Conservation (phyloP, 2,329 filamentous ascomycete species). For the Ophiocordyceps camponoti-leonardi region DNA sequence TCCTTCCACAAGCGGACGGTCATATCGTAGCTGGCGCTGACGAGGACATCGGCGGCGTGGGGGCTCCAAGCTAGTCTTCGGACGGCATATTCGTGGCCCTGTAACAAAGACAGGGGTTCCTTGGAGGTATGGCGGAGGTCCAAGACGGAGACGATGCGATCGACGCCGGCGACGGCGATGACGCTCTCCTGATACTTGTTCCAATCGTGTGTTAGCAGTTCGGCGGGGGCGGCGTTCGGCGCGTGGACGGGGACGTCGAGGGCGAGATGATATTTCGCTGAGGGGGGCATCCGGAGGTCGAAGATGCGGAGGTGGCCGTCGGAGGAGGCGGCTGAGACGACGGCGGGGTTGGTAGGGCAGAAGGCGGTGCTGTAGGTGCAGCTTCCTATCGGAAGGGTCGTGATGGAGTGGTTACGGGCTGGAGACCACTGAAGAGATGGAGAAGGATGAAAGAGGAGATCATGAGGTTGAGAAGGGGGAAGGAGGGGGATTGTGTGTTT, state of each 20-base stretch:
- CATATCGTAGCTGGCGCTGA: constrained; percentile 96
- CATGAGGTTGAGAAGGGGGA: no score
- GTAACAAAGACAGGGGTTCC: constrained; percentile 56
- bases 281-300: constrained; percentile 74
- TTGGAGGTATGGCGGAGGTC: constrained; percentile 63
- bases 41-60: constrained; percentile 72
- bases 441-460: background rate
- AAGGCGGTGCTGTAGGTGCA: constrained; percentile 93
- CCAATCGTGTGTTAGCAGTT: constrained; percentile 93
- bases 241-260: constrained; percentile 71
- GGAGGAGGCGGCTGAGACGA: constrained; percentile 75
- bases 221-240: constrained; percentile 40
- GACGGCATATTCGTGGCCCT: constrained; percentile 84
- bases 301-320: constrained; percentile 84
- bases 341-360: constrained; percentile 69
- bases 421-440: constrained; percentile 57
- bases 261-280: constrained; percentile 74
- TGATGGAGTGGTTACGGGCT: constrained; percentile 52
- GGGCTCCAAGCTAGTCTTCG: constrained; percentile 80
- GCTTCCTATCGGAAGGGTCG: constrained; percentile 76
- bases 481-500: no score
- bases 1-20: constrained; percentile 90
- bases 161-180: constrained; percentile 77
- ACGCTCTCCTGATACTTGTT: constrained; percentile 88
- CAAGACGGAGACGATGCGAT: constrained; percentile 73